Evolutionary conservation across 768 basidiomycete genomes (phyloP).

Genomic region (Tylopilus vinaceipallidus): DNA sequence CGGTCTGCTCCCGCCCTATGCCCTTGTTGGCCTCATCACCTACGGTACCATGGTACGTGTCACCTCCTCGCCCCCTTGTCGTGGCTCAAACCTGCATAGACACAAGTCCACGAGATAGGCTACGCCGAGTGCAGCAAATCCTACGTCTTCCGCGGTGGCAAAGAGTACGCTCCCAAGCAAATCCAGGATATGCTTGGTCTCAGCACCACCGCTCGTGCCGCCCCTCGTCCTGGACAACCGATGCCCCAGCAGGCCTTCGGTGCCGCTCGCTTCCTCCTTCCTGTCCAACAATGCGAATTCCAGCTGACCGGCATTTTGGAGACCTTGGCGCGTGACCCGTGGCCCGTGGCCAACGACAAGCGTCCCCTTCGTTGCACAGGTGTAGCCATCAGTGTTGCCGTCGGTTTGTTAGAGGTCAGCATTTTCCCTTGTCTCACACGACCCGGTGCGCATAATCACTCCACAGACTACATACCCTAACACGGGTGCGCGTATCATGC

Average conservation of each 20-base stretch:
- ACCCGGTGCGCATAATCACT: neutral
- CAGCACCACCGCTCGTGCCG: constrained; percentile 72
- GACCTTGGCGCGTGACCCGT: constrained; percentile 83
- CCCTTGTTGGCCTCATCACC: constrained; percentile 94
- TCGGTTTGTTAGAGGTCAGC: constrained; percentile 82
- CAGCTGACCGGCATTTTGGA: constrained; percentile 94
- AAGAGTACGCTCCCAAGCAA: constrained; percentile 94
- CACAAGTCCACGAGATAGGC: constrained; percentile 98
- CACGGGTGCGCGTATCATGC: constrained; percentile 94
- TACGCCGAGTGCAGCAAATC: constrained; percentile 96
- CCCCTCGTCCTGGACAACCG: constrained; percentile 83
- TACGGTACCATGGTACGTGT: constrained; percentile 90
- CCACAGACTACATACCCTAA: constrained; percentile 83
- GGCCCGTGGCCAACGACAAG: constrained; percentile 96
- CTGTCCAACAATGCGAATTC: constrained; percentile 91
- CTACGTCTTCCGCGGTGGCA: constrained; percentile 97
- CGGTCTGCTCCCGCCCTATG: constrained; percentile 88
- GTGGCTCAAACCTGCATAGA: constrained; percentile 42
- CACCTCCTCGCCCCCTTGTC: neutral
- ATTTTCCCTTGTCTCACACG: neutral
- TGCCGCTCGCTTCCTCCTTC: constrained; percentile 88
- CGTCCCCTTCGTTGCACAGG: constrained; percentile 93
- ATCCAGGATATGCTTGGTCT: constrained; percentile 96
- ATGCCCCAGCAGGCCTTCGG: constrained; percentile 79
- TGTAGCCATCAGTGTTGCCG: constrained; percentile 89